Conservation (phyloP, 1,284 basidiomycete genomes). For the Fomitopsis betulina region DNA sequence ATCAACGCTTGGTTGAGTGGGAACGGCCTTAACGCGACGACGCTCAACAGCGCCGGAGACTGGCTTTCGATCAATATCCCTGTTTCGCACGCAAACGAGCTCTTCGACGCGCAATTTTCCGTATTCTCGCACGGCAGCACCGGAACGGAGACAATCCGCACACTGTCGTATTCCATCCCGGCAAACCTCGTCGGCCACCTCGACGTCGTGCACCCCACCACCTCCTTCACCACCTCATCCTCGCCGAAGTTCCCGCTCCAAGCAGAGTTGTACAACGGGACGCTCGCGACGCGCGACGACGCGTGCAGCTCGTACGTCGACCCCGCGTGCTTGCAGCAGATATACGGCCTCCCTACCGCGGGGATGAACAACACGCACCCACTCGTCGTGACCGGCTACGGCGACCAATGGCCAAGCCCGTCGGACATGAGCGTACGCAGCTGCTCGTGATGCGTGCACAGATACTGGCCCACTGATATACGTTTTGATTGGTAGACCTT, state of each 20-base stretch:
- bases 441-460: not conserved
- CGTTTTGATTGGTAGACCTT: conserved; percentile 37
- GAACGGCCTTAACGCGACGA: conserved; percentile 25
- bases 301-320: conserved; percentile 33
- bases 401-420: conserved; percentile 47
- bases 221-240: conserved; percentile 18
- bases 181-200: conserved; percentile 32
- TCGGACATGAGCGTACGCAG: conserved; percentile 39
- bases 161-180: conserved; percentile 39
- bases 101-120: conserved; percentile 36
- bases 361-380: conserved; percentile 40
- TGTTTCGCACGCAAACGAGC: conserved; percentile 28
- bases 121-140: conserved; percentile 34
- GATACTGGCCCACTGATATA: conserved; percentile 18
- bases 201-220: conserved; percentile 38
- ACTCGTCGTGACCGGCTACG: conserved; percentile 54
- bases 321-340: conserved; percentile 46
- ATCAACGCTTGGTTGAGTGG: conserved; percentile 31
- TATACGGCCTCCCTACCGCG: conserved; percentile 49
- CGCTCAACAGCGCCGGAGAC: conserved; percentile 21
- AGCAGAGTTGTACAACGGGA: conserved; percentile 36
- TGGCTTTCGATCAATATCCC: conserved; percentile 16
- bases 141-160: conserved; percentile 30
- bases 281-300: conserved; percentile 24
- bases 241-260: not conserved